Evolutionary conservation across 2,329 filamentous ascomycete genomes (phyloP).

Genomic region (Trichoderma oligosporum): DNA sequence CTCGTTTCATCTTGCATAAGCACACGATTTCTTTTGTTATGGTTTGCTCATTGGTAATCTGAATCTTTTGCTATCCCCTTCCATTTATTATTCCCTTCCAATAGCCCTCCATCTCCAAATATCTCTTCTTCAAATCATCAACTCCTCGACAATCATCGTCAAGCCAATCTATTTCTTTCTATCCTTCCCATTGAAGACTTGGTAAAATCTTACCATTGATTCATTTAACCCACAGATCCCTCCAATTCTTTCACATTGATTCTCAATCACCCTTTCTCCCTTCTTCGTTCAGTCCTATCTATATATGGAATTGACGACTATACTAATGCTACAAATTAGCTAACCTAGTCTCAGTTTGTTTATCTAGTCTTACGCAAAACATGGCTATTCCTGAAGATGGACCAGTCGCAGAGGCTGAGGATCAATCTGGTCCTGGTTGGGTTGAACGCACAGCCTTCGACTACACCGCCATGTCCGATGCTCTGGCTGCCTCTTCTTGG

Average conservation of each 20-base stretch:
- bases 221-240: background rate
- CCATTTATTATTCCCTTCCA: background rate
- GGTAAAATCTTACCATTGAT: background rate
- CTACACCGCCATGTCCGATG: slow-evolving; percentile 37
- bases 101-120: background rate
- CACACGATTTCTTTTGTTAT: background rate
- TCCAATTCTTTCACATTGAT: background rate
- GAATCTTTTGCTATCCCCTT: too few species aligned
- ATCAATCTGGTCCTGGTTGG: slow-evolving; percentile 40
- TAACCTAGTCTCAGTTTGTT: background rate
- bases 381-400: slow-evolving; percentile 20
- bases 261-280: background rate
- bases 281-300: background rate
- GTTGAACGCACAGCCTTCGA: slow-evolving; percentile 44
- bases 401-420: background rate
- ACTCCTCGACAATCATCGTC: background rate
- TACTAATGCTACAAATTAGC: background rate
- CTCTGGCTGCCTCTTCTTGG: slow-evolving; percentile 35
- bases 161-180: background rate
- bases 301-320: background rate
- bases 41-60: too few species aligned
- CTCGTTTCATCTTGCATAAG: background rate
- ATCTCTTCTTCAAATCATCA: background rate
- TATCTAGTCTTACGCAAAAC: background rate
- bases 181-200: background rate